Evolutionary conservation across 2,329 filamentous ascomycete species (phyloP).

Genomic region (Grosmannia serpens): DNA sequence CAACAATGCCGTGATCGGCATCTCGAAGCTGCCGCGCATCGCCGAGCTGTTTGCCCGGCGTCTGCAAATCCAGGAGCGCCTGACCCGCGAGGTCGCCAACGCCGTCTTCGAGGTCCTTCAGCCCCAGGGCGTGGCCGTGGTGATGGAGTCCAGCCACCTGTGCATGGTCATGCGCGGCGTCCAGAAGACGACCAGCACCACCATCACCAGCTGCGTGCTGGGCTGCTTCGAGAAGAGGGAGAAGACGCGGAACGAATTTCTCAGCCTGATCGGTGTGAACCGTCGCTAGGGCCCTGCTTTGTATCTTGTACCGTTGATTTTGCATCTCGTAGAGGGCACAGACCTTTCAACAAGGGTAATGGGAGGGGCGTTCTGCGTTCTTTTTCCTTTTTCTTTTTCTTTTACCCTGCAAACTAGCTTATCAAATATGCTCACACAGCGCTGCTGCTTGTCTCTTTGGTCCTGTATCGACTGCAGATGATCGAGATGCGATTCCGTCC

Average conservation of each 20-base stretch:
- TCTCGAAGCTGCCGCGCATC: conserved; percentile 90
- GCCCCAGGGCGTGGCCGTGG: conserved; percentile 88
- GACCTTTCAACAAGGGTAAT: neutral
- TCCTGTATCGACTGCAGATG: too few species aligned
- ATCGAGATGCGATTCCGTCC: too few species aligned
- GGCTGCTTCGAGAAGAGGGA: conserved; percentile 86
- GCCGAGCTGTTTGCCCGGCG: conserved; percentile 94
- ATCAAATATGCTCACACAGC: too few species aligned
- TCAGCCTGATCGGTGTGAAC: conserved; percentile 65
- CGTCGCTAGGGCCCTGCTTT: neutral
- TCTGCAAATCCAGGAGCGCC: conserved; percentile 88
- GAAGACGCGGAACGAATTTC: conserved; percentile 91
- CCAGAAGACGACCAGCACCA: conserved; percentile 75
- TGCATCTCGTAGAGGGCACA: neutral
- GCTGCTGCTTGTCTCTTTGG: too few species aligned
- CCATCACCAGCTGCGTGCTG: conserved; percentile 95
- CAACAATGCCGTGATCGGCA: conserved; percentile 77
- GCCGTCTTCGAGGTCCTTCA: conserved; percentile 88
- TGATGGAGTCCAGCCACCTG: conserved; percentile 92
- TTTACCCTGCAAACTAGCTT: too few species aligned
- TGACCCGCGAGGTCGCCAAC: conserved; percentile 92
- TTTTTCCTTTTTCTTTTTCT: neutral
- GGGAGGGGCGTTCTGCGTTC: neutral
- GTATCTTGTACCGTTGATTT: neutral
- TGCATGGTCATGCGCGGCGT: conserved; percentile 99